Percentiles rank a stretch among this genome's conserved stretches.
phyloP scores from a whole-genome alignment of 108 stramenopile species.

The Pseudonitzschia pungens region DNA sequence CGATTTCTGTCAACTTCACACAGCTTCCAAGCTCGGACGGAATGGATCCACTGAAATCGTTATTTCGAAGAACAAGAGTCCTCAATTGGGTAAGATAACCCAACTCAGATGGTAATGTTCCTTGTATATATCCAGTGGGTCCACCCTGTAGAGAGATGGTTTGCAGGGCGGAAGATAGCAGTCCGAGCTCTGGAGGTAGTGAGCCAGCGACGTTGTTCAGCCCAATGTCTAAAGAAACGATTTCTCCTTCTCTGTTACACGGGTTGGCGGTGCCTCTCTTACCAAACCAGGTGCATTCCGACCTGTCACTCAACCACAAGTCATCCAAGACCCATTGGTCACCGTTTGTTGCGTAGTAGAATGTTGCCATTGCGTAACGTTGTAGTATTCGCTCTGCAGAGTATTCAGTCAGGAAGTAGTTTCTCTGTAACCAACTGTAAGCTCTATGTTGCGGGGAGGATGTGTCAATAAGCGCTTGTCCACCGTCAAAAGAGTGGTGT shows the following conservation, averaged over 20 bases:
- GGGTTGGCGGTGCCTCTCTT: neutral
- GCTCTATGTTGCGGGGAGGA: conserved; percentile 33
- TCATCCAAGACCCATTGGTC: conserved; percentile 37
- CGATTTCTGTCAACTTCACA: conserved; percentile 35
- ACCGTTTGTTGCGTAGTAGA: conserved; percentile 45
- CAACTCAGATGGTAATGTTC: conserved; percentile 53
- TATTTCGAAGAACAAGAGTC: conserved; percentile 35
- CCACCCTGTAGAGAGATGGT: conserved; percentile 23
- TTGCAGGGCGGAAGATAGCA: conserved; percentile 29
- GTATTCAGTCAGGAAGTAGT: conserved; percentile 7
- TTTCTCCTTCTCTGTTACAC: conserved; percentile 9
- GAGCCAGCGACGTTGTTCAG: conserved; percentile 35
- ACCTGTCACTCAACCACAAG: conserved; percentile 23
- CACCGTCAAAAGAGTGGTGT: conserved; percentile 30
- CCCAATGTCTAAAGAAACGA: conserved; percentile 28
- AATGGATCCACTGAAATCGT: conserved; percentile 42
- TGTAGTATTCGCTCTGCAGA: conserved; percentile 21
- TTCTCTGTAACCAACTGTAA: conserved; percentile 24
- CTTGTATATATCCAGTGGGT: conserved; percentile 12
- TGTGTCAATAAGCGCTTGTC: conserved; percentile 22
- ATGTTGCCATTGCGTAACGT: conserved; percentile 39
- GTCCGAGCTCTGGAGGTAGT: conserved; percentile 32
- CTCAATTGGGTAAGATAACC: conserved; percentile 42
- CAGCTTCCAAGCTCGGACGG: conserved; percentile 46
- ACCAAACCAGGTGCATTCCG: conserved; percentile 41